A percentile compares a stretch with the other conserved stretches of the same genome.
Evolutionary conservation across 352 stramenopile species (phyloP).

Genomic region (Globisporangium takayamanum): DNA sequence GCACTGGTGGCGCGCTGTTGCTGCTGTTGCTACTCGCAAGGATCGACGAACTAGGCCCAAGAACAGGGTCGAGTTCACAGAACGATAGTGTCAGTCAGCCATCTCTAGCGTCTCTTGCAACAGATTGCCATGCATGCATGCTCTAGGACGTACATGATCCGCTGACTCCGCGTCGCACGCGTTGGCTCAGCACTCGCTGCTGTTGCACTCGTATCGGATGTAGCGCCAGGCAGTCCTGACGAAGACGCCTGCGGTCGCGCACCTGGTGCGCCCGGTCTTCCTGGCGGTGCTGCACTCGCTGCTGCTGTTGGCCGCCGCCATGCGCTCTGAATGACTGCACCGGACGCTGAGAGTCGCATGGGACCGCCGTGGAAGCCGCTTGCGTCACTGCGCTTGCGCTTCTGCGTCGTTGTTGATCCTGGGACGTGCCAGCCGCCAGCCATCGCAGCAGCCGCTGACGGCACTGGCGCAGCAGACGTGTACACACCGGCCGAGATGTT

Average conservation of each 20-base stretch:
- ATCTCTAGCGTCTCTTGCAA: too few relatives aligned
- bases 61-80: too few relatives aligned
- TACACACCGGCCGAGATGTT: constrained; percentile 82
- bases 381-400: constrained; percentile 43
- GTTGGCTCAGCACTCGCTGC: not conserved
- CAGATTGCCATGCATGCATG: too few relatives aligned
- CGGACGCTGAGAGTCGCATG: constrained; percentile 43
- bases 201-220: not conserved
- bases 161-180: constrained; percentile 21
- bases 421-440: constrained; percentile 15
- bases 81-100: too few relatives aligned
- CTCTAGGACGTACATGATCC: constrained; percentile 33
- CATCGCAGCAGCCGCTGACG: constrained; percentile 1
- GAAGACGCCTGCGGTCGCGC: not conserved
- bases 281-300: constrained; percentile 4
- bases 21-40: constrained; percentile 6
- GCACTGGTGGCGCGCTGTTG: not conserved
- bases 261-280: not conserved
- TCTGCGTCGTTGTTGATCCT: constrained; percentile 18
- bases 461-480: constrained; percentile 22
- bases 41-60: constrained; percentile 24
- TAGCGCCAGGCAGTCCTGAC: too few relatives aligned
- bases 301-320: not conserved
- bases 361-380: constrained; percentile 29
- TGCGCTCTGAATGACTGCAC: constrained; percentile 34